Conservation (phyloP, 257 asterid species). For the Salvia hispanica region DNA sequence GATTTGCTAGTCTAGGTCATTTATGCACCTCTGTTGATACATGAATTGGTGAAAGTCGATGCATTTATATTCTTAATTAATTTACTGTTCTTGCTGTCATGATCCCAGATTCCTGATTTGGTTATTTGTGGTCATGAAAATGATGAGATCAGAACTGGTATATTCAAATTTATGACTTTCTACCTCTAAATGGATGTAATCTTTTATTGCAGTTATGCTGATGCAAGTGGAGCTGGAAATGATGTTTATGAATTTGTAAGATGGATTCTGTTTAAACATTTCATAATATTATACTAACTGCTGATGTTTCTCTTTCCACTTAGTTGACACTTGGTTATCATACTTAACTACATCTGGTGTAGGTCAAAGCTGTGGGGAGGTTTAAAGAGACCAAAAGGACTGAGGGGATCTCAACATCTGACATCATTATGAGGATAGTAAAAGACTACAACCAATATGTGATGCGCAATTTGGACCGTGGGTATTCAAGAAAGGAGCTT, state of each 20-base stretch:
- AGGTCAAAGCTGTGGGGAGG: constrained; percentile 76
- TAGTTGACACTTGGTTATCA: constrained; percentile 21
- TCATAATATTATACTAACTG: background rate
- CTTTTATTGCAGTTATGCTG: constrained; percentile 56
- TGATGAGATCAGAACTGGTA: constrained; percentile 7
- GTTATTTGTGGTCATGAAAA: background rate
- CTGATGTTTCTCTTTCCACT: background rate
- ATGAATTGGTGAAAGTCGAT: background rate
- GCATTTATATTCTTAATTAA: background rate
- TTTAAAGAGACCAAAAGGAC: constrained; percentile 76
- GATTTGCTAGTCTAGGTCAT: background rate
- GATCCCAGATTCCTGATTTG: background rate
- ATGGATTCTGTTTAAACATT: constrained; percentile 20
- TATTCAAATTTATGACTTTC: background rate
- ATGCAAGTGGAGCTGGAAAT: constrained; percentile 72
- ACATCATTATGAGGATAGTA: constrained; percentile 76
- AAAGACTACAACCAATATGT: constrained; percentile 78
- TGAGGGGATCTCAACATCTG: constrained; percentile 76
- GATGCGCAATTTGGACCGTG: constrained; percentile 81
- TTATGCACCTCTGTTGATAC: background rate
- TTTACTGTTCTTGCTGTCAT: background rate
- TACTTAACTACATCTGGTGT: constrained; percentile 16
- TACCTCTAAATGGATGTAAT: background rate
- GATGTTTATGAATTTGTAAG: constrained; percentile 82
- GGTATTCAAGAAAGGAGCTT: constrained; percentile 75